Evolutionary conservation across 2,329 filamentous ascomycete species (phyloP).

Genomic region (Cercospora berteroae): DNA sequence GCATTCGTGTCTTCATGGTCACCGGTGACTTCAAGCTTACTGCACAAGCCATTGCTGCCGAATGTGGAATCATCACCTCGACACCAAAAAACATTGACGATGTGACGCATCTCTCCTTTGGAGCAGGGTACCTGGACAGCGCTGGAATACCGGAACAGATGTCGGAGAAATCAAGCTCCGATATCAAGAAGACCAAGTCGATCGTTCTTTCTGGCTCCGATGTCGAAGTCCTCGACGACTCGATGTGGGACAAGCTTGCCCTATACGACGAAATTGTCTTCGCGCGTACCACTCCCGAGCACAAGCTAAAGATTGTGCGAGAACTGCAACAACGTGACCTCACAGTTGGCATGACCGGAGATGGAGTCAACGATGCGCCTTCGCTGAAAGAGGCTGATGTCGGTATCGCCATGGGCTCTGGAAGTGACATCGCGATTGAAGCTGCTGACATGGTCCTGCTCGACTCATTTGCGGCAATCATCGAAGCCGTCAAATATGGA

Average conservation of each 20-base stretch:
- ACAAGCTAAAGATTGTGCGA: conserved; percentile 76
- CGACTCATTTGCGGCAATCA: conserved; percentile 69
- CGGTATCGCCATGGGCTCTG: conserved; percentile 58
- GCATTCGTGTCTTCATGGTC: conserved; percentile 77
- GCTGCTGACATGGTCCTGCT: conserved; percentile 62
- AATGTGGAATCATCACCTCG: conserved; percentile 68
- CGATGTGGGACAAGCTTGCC: conserved; percentile 67
- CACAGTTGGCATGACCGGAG: conserved; percentile 56
- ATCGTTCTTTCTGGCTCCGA: conserved; percentile 66
- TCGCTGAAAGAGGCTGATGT: conserved; percentile 58
- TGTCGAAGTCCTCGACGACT: conserved; percentile 62
- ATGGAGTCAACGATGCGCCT: conserved; percentile 52
- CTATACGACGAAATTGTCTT: conserved; percentile 72
- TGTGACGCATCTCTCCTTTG: conserved; percentile 50
- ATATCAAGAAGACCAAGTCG: conserved; percentile 13
- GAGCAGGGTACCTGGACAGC: conserved; percentile 33
- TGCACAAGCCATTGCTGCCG: conserved; percentile 67
- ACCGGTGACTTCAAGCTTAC: conserved; percentile 77
- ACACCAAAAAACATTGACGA: conserved; percentile 52
- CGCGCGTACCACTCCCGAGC: conserved; percentile 71
- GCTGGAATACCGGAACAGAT: conserved; percentile 27
- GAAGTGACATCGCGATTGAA: conserved; percentile 61
- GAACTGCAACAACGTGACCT: conserved; percentile 64
- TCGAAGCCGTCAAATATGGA: conserved; percentile 70
- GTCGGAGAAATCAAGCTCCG: conserved; percentile 16